Base-by-base conservation (phyloP, 73 alveolate genomes). In the Stentor roeselii region DNA sequence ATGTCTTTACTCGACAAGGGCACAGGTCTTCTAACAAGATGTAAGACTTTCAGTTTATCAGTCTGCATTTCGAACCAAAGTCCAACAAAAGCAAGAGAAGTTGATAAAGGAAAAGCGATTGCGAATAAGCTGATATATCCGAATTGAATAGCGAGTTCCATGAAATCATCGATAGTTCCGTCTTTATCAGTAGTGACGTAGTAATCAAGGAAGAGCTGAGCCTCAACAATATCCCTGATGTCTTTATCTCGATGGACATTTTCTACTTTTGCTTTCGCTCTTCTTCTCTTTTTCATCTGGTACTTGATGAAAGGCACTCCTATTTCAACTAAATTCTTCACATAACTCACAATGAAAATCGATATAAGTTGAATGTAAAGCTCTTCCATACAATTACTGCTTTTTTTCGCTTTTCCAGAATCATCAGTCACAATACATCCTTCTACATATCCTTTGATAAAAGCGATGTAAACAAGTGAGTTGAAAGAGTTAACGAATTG, bases 41-140 rank as follows among this genome's bases (percentile, higher is more conserved):
- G 42, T 21, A 85, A 60, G 3, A 88, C 59, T 38, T 75, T 85
- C 2, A 39, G 14, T 75, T 84, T 88, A 75, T 88, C 91, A 27
- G 67, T 87, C 60, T 88, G 41, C 1, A 88, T 88, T 36, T 75
- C 84, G 3, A 75, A 39, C 32, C 83, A 76, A 41, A 80, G 75
- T 42, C 36, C 50, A 21, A 76, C 88, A 76, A 84, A 83, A 35
- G 91, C 93, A 36, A 88, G 61, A 21, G 77, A 42, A 60, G 60
- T 76, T 42, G 90, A 42, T n/a, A 85, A 75, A n/a, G 93, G 93
- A 61, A 83, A 88, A 36, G 93, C 86, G 2, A 88, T 41, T 2
- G 90, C 90, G 60, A 88, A 88, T 15, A 88, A 40, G 32, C 78
- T 80, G 32, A 88, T 58, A 78, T 42, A 88, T 39, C 88, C 85